A percentile compares a stretch with the other conserved stretches of the same genome.
phyloP scores from a whole-genome alignment of 1,284 basidiomycete genomes.

The Apiotrichum mycotoxinovorans region DNA sequence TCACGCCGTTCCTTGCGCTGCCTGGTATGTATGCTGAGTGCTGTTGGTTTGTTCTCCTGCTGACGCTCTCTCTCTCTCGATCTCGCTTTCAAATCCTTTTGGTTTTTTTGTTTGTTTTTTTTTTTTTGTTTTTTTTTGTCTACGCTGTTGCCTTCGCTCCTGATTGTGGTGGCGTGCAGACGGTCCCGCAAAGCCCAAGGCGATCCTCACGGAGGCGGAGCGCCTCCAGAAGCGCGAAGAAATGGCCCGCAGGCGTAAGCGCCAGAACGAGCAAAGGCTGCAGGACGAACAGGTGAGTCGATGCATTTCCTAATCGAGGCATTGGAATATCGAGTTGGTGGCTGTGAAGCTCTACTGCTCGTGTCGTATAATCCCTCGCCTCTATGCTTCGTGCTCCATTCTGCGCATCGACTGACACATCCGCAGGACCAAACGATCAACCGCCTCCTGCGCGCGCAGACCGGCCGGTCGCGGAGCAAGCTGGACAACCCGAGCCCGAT shows the following conservation, averaged over 20 bases:
- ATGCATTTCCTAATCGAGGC: not conserved
- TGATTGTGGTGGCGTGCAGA: no score
- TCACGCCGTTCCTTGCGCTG: conserved; percentile 26
- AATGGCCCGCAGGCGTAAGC: conserved; percentile 76
- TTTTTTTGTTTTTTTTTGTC: not conserved
- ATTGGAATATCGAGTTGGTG: not conserved
- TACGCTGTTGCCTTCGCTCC: not conserved
- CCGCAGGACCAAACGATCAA: conserved; percentile 73
- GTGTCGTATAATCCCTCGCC: not conserved
- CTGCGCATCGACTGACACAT: not conserved
- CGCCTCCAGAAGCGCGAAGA: conserved; percentile 76
- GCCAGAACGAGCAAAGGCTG: conserved; percentile 81
- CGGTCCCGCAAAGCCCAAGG: conserved; percentile 60
- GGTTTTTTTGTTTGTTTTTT: not conserved
- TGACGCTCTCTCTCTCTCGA: not conserved
- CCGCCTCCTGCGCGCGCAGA: conserved; percentile 80
- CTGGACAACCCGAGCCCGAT: conserved; percentile 56
- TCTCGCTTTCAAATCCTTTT: not conserved
- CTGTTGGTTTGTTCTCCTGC: not conserved
- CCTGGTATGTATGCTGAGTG: conserved; percentile 23
- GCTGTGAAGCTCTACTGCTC: not conserved
- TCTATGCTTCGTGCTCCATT: not conserved
- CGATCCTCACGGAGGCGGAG: conserved; percentile 71
- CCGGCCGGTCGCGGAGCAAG: conserved; percentile 61
- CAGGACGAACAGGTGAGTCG: conserved; percentile 79